These are phyloP conservation scores for Globisporangium solare DNA, from an alignment of 352 stramenopile species.

Conservation along the genomic window DNA sequence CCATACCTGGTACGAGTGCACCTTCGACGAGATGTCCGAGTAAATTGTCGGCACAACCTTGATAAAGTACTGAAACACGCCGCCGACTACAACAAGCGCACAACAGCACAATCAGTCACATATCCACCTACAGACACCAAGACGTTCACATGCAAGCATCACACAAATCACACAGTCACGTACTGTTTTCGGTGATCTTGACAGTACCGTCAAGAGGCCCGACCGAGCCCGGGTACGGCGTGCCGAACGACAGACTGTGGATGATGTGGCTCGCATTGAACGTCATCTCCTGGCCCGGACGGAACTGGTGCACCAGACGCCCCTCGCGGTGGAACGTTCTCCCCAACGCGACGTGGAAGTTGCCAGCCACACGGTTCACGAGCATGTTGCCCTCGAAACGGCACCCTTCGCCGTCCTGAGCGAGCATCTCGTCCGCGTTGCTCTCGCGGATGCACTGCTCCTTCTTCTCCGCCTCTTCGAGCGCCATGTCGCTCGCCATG, in stretches of 20 bases:
- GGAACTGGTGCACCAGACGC: constrained; percentile 78
- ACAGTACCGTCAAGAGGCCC: constrained; percentile 51
- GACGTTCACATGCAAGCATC: not conserved
- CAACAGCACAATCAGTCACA: constrained; percentile 5
- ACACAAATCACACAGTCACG: constrained; percentile 7
- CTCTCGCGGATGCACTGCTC: constrained; percentile 77
- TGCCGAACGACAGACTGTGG: constrained; percentile 73
- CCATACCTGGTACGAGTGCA: constrained; percentile 65
- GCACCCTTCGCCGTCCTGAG: constrained; percentile 76
- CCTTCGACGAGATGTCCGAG: constrained; percentile 59
- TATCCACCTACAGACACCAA: not conserved
- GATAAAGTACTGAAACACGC: constrained; percentile 87
- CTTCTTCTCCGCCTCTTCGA: constrained; percentile 73
- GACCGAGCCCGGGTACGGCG: constrained; percentile 30
- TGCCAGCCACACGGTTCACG: constrained; percentile 81
- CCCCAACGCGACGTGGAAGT: constrained; percentile 82
- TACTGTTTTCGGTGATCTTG: constrained; percentile 46
- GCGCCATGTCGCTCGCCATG: constrained; percentile 60
- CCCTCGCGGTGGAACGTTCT: constrained; percentile 78
- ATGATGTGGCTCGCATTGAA: constrained; percentile 83
- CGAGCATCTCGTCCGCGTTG: constrained; percentile 53
- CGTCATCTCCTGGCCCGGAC: constrained; percentile 63
- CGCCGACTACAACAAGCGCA: constrained; percentile 36
- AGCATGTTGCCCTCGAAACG: constrained; percentile 78
- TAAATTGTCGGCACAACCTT: constrained; percentile 87